Percentiles rank a stretch among this genome's conserved stretches.
Evolutionary conservation across 169 alveolate genomes (phyloP).

Genomic region (Plasmodium vivax): DNA sequence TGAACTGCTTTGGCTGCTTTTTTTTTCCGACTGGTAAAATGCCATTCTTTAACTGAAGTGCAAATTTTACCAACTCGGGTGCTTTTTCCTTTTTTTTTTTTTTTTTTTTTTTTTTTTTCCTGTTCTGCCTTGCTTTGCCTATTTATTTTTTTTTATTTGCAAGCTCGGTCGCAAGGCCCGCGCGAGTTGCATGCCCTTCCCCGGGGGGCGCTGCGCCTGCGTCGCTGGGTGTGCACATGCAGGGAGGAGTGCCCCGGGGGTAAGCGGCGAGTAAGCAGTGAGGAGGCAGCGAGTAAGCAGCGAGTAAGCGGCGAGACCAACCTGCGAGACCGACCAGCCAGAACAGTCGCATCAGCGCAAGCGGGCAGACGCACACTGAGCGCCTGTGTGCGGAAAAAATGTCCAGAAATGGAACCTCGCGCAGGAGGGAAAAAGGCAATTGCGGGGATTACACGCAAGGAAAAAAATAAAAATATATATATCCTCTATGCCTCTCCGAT

Average conservation of each 20-base stretch:
- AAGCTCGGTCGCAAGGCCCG: neutral
- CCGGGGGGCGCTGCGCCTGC: neutral
- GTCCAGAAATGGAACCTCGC: neutral
- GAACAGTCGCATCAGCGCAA: neutral
- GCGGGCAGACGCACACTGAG: neutral
- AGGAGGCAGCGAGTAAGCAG: neutral
- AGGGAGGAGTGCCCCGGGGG: neutral
- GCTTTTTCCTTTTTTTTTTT: neutral
- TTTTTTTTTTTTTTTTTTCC: neutral
- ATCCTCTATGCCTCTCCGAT: neutral
- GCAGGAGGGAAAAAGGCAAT: neutral
- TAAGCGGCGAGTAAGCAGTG: neutral
- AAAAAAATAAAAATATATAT: neutral
- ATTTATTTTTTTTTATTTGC: neutral
- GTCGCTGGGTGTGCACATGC: neutral
- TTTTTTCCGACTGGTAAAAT: conserved; percentile 2
- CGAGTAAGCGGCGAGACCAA: neutral
- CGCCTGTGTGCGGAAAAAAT: neutral
- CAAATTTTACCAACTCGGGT: neutral
- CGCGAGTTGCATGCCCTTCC: neutral
- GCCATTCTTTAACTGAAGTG: neutral
- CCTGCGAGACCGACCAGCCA: neutral
- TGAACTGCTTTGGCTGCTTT: neutral
- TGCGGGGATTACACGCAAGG: neutral
- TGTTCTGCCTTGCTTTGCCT: neutral